Base-by-base conservation (phyloP, 257 asterid genomes). In the Solanum paucissectum region DNA sequence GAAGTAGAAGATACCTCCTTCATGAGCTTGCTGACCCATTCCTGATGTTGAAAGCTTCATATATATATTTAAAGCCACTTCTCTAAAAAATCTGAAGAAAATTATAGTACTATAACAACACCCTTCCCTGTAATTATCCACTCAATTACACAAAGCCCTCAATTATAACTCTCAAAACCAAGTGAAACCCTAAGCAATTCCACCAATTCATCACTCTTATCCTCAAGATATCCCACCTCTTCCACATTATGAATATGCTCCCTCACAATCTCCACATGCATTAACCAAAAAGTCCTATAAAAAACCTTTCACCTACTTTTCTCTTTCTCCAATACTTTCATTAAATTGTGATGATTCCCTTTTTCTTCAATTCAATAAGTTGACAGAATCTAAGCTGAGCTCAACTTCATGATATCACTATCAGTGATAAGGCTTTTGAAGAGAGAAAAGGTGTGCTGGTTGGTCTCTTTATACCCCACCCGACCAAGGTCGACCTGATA, bases 401-500 rank as follows among this genome's bases (percentile, higher is more conserved):
- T 83, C 58, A 49, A 49, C 58, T 14, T 49, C 58, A 49, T 49
- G 58, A 49, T 49, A 49, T 49, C 77, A 81, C 88, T 88, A 66
- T 87, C 89, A 20, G 82, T 62, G 21, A 49, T 49, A 49, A 49
- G 58, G 20, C 55, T 46, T 66, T 33, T 52, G 12, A 52, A 87
- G 81, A 88, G 86, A 87, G 84, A 88, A 42, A 18, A 20, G 16
- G 44, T 81, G 87, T 49, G 21, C 21, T 49, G 58, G 58, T 49
- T 49, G 58, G 58, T 49, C 58, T 49, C 58, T 49, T 49, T 49
- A 89, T 88, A 92, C 88, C 89, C 90, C 88, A 92, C 89, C 92
- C 92, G 92, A 92, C 92, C 91, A 89, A 93, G 95, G 91, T 92
- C 94, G 95, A 94, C 98, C 98, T 94, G 98, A 94, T 91, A 87